Base-by-base conservation (phyloP, 805 yeast species). In the Yamadazyma tumulicola region DNA sequence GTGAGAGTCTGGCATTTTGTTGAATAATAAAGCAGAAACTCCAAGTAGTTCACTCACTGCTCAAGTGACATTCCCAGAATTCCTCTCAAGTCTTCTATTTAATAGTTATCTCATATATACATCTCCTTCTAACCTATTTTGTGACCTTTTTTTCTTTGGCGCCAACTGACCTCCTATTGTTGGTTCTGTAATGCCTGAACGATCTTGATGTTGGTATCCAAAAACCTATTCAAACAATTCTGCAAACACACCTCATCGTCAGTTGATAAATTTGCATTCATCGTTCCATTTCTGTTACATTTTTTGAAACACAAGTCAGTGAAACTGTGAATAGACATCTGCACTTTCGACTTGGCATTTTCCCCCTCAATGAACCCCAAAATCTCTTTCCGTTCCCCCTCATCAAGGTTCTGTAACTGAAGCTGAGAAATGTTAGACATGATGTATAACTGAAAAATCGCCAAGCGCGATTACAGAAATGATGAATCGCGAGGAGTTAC, bases 301-400 rank as follows among this genome's bases (percentile, higher is more conserved):
- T 85, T 84, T 57, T 82, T 85, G 72, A 87, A 89, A 58, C 97
- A 89, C 69, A 81, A 71, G 54, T 87, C 89, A 18, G 96, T 88
- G 74, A 86, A 87, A 51, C 73, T 77, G 57, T 89, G 96, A 41
- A 89, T 84, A 21, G 94, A 78, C 65, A 75, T 73, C 59, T 87
- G 96, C 19, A 89, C 85, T 63, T 87, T 86, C 37, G 91, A 80
- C 65, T 85, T 86, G 43, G 93, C 75, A 54, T 83, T 81, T 62
- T 89, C 96, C 10, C 81, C 64, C 54, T 87, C 94, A 31, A 88
- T 67, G 66, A 86, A 88, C 37, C 73, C 69, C 49, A 79, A 68
- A 32, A 88, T 77, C 43, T 87, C 95, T 52, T 77, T 74, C 57
- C 82, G 79, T 29, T 93, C 75, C 19, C 69, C 39, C 22, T 81